Percentiles rank a stretch among this genome's conserved stretches.
These are phyloP conservation scores for Gracilariopsis chorda DNA, from an alignment of 23 red algal species.

Conservation along the genomic window DNA sequence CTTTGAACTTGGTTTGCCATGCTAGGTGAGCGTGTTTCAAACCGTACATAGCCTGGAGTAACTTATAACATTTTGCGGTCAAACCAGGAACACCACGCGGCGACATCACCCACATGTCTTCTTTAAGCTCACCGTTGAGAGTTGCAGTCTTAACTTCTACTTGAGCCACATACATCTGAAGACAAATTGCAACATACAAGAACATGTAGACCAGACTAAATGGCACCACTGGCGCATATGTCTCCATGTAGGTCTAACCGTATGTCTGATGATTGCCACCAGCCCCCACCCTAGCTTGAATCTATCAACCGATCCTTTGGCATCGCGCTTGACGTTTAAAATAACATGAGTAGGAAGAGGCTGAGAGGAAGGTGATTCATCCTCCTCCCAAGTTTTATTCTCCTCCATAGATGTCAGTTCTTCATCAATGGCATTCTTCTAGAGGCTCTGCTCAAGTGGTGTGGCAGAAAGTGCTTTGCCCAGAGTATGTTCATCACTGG, in stretches of 20 bases:
- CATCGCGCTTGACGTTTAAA: not conserved
- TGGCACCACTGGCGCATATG: not conserved
- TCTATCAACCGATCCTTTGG: not conserved
- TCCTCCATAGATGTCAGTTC: not conserved
- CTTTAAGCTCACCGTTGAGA: too few species aligned
- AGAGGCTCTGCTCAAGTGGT: too few species aligned
- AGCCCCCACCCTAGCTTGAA: not conserved
- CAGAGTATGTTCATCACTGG: too few species aligned
- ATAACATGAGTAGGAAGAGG: constrained; percentile 1
- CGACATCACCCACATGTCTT: too few species aligned
- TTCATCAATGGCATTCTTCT: not conserved
- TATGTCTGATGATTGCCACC: constrained; percentile 1
- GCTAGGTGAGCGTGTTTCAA: too few species aligned
- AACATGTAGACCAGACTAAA: not conserved
- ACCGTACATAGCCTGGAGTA: too few species aligned
- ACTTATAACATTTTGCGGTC: too few species aligned
- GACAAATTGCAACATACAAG: not conserved
- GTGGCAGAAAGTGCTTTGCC: too few species aligned
- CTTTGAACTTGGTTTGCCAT: too few species aligned
- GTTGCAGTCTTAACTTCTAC: not conserved
- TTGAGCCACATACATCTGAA: not conserved
- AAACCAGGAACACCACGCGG: too few species aligned
- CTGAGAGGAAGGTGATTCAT: not conserved
- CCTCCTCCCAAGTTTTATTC: not conserved
- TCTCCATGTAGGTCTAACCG: not conserved